Percentiles rank a stretch among this genome's conserved stretches.
These are phyloP conservation scores for Chenopodium formosanum DNA, from an alignment of 148 eudicot genomes.

Conservation along the genomic window DNA sequence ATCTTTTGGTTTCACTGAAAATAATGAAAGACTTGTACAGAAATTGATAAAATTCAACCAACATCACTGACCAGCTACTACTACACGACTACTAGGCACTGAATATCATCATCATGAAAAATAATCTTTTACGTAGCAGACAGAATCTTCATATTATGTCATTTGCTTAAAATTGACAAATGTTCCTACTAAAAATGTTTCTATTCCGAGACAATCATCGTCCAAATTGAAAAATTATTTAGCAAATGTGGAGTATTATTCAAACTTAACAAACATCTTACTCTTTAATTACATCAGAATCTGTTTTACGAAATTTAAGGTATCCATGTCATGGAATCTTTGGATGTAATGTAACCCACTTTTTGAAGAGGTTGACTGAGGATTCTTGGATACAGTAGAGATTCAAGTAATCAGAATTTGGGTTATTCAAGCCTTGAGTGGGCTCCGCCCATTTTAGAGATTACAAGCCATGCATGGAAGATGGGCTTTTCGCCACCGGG, in stretches of 20 bases:
- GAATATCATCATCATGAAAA: background rate
- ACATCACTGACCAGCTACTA: background rate
- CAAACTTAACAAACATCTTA: no score
- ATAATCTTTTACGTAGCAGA: background rate
- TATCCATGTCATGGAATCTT: background rate
- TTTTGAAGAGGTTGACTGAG: background rate
- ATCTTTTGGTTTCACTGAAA: slow-evolving; percentile 27
- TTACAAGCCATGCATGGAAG: background rate
- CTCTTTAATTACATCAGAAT: background rate
- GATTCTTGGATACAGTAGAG: background rate
- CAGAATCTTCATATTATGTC: background rate
- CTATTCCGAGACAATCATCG: no score
- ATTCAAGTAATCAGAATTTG: background rate
- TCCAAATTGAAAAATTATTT: no score
- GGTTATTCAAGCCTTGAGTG: background rate
- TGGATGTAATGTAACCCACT: background rate
- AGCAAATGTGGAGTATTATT: no score
- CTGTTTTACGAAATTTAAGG: background rate
- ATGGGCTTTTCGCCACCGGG: no score
- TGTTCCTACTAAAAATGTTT: no score
- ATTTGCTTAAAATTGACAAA: background rate
- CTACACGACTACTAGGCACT: background rate
- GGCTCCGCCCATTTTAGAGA: background rate
- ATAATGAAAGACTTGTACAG: slow-evolving; percentile 5
- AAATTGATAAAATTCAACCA: slow-evolving; percentile 7